Conservation (phyloP, 2,329 filamentous ascomycete species). For the Fusarium proliferatum region DNA sequence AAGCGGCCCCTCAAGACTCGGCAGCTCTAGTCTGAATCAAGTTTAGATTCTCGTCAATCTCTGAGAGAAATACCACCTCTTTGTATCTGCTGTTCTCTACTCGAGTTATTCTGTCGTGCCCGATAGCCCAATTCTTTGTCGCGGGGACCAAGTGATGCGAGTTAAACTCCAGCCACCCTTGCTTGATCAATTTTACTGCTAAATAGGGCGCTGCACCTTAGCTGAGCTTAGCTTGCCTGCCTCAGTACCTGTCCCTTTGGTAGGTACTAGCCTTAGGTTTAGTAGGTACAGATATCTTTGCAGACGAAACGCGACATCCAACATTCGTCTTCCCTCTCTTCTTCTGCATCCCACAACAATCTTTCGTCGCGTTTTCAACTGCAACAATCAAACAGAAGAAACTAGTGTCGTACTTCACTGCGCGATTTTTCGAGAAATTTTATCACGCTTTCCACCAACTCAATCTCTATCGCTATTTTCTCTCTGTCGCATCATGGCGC, state of each 20-base stretch:
- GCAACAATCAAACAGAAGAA: not conserved
- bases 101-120: slow-evolving; percentile 20
- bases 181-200: slow-evolving; percentile 14
- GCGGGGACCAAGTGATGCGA: slow-evolving; percentile 13
- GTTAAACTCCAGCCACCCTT: slow-evolving; percentile 32
- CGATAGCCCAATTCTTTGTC: not conserved
- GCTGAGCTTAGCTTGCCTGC: not conserved
- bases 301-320: slow-evolving; percentile 15
- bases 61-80: slow-evolving; percentile 18
- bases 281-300: not conserved
- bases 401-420: not conserved
- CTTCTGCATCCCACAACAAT: slow-evolving; percentile 18
- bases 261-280: not conserved
- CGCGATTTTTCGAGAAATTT: slow-evolving; percentile 27
- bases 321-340: slow-evolving; percentile 6
- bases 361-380: slow-evolving; percentile 1
- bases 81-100: not conserved
- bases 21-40: not conserved
- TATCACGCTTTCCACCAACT: not conserved
- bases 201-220: not conserved
- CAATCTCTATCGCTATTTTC: not conserved
- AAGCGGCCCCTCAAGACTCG: slow-evolving; percentile 1
- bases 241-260: not conserved
- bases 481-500: slow-evolving; percentile 44
- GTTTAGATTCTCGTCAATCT: not conserved